These are phyloP conservation scores for Sclerospora graminicola DNA, from an alignment of 352 stramenopile genomes.

Conservation along the genomic window DNA sequence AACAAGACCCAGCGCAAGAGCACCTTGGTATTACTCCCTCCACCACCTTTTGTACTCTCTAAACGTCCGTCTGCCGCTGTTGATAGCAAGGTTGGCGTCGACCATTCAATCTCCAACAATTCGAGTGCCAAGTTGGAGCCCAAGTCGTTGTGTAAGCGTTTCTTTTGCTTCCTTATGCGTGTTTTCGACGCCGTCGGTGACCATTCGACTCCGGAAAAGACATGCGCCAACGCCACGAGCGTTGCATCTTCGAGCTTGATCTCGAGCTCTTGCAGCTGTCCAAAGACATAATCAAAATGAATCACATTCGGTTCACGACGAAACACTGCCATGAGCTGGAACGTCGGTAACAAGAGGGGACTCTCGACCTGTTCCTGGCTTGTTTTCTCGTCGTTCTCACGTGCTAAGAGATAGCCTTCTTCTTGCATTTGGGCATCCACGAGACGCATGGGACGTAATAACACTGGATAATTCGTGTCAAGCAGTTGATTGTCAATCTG, in stretches of 20 bases:
- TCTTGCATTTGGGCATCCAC: constrained; percentile 60
- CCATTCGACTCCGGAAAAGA: constrained; percentile 69
- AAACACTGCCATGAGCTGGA: constrained; percentile 78
- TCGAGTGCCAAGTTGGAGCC: constrained; percentile 42
- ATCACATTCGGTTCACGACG: constrained; percentile 47
- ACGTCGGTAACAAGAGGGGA: constrained; percentile 51
- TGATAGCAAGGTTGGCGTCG: constrained; percentile 32
- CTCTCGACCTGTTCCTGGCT: constrained; percentile 3
- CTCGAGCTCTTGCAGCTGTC: constrained; percentile 77
- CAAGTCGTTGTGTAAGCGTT: constrained; percentile 12
- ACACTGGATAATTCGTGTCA: constrained; percentile 76
- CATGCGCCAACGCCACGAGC: constrained; percentile 62
- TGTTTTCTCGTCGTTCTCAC: constrained; percentile 13
- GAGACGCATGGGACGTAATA: constrained; percentile 59
- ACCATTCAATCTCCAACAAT: constrained; percentile 48
- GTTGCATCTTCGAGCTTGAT: constrained; percentile 79
- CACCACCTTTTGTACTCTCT: constrained; percentile 19
- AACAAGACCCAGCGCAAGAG: constrained; percentile 69
- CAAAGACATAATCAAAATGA: constrained; percentile 84
- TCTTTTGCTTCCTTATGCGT: constrained; percentile 16
- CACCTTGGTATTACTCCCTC: constrained; percentile 59
- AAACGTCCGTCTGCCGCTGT: constrained; percentile 17
- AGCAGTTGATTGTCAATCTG: constrained; percentile 82
- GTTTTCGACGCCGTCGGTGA: constrained; percentile 17
- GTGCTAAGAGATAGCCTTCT: constrained; percentile 24